A percentile compares a stretch with the other conserved stretches of the same genome.
phyloP scores from a whole-genome alignment of 257 asterid genomes.

The Jaltomata sinuosa region DNA sequence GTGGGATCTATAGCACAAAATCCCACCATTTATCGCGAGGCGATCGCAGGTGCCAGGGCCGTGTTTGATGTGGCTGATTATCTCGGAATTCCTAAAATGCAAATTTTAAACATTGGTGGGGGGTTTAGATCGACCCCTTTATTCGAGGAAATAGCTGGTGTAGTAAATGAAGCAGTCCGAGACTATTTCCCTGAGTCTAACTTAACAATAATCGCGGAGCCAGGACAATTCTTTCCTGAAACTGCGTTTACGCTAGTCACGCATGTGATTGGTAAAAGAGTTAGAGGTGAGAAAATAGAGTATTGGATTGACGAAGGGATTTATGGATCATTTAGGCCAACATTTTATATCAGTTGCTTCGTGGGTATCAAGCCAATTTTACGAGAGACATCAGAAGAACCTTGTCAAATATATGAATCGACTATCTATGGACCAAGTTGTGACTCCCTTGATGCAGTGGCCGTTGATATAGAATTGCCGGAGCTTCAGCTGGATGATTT shows the following conservation, averaged over 20 bases:
- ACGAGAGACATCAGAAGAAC: background rate
- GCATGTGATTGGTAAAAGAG: slow-evolving; percentile 1
- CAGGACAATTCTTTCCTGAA: slow-evolving; percentile 2
- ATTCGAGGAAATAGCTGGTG: background rate
- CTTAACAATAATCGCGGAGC: background rate
- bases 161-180: background rate
- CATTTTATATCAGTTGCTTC: background rate
- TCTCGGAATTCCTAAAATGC: background rate
- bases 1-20: background rate
- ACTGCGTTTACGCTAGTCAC: background rate
- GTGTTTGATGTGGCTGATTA: background rate
- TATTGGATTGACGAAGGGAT: slow-evolving; percentile 12
- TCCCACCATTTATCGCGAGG: background rate
- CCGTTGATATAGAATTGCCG: background rate
- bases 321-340: slow-evolving; percentile 9
- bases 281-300: slow-evolving; percentile 2
- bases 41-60: background rate
- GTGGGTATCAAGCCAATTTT: background rate
- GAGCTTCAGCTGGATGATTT: slow-evolving; percentile 8
- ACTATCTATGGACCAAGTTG: slow-evolving; percentile 1
- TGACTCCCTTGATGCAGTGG: background rate
- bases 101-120: background rate
- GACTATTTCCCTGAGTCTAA: background rate
- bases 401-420: background rate
- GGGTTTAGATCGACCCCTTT: background rate